Evolutionary conservation across 2,329 filamentous ascomycete genomes (phyloP).

Genomic region (Clonostachys rhizophaga): DNA sequence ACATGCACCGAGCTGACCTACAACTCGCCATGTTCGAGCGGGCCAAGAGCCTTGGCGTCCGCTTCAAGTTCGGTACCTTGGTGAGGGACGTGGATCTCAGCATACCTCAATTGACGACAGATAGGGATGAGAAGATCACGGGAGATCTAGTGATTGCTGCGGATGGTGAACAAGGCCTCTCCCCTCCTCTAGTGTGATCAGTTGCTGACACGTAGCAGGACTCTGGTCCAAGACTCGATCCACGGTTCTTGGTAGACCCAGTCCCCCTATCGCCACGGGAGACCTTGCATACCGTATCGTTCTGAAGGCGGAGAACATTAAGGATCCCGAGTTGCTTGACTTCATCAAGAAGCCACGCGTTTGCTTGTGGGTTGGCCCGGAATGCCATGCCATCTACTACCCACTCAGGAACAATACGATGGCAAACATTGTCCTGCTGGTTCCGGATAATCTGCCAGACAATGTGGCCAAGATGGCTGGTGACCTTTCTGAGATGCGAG

Average conservation of each 20-base stretch:
- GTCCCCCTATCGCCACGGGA: background rate
- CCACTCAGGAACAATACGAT: background rate
- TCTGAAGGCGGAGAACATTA: background rate
- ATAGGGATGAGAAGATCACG: background rate
- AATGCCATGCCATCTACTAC: conserved; percentile 1
- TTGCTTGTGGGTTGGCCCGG: conserved; percentile 1
- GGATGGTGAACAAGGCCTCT: background rate
- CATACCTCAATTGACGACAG: conserved; percentile 3
- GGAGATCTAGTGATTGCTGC: conserved; percentile 9
- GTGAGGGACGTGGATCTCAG: background rate
- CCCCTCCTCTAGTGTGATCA: background rate
- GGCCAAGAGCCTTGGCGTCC: background rate
- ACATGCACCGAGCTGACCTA: conserved; percentile 57
- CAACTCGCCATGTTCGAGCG: conserved; percentile 22
- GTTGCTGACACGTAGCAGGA: background rate
- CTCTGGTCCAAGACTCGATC: background rate
- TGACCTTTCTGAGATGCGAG: conserved; percentile 49
- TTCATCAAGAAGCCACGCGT: background rate
- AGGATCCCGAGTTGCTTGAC: background rate
- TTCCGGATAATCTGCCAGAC: conserved; percentile 1
- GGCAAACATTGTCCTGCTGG: conserved; percentile 1
- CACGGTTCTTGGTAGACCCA: background rate
- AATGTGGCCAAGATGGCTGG: background rate
- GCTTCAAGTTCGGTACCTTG: background rate
- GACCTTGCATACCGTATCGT: conserved; percentile 1